Base-by-base conservation (phyloP, 148 eudicot species). In the Beta vulgaris region DNA sequence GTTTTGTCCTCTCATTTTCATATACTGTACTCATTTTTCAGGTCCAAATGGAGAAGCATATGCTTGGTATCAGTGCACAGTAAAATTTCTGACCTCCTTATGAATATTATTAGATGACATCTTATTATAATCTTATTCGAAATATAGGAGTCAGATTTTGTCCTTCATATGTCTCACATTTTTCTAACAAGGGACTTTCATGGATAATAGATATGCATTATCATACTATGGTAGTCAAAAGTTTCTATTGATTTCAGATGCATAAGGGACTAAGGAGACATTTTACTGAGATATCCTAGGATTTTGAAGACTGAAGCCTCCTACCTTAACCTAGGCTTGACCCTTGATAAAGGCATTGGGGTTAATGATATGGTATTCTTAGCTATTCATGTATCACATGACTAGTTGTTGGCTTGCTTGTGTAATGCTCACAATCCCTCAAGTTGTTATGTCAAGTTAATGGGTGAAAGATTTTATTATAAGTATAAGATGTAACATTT, bases 21-120 rank as follows among this genome's bases (percentile, higher is more conserved):
- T n/a, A n/a, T n/a, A n/a, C n/a, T n/a, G n/a, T n/a, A n/a, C n/a
- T n/a, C n/a, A n/a, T n/a, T 15, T 86, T 82, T 82, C 88, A 95
- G 97, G 97, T 80, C 98, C 98, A n/a, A 85, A 88, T 79, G 99
- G 97, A 69, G 99, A 95, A 83, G 87, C 90, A 64, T 92, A 85
- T 84, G 99, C 94, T 6, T 95, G 99, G 99, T 95, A 92, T 69
- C 98, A 95, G 76, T 95, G 99, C 90, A 95, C 99, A 68, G 99
- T 95, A 86, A 77, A 80, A 49, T 65, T 68, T 58, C 39, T 43
- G 39, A 66, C 58, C 54, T 74, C 18, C 40, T 43, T 29, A 14
- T 7, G 18, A 39, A 18, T 23, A 42, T 42, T 15, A 53, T 18
- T 35, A 51, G 18, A 49, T 18, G 25, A 35, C 58, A 62, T 53